phyloP scores from a whole-genome alignment of 495 filamentous ascomycete genomes.

The Daldinia concentrica region DNA sequence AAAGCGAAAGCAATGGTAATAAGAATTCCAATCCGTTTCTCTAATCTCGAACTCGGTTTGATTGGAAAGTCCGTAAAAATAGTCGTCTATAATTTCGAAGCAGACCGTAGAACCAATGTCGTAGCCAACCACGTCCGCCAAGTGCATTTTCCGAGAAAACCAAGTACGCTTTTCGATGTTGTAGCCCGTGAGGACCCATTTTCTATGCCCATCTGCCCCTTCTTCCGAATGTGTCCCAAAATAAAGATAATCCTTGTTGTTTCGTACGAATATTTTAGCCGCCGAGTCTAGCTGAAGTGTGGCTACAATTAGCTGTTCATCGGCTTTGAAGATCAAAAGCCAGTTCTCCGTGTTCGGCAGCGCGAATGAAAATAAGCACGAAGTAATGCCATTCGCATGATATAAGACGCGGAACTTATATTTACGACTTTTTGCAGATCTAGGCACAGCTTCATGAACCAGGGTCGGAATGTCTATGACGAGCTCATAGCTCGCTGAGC shows the following conservation, averaged over 20 bases:
- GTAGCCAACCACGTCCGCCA: conserved; percentile 64
- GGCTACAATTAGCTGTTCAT: conserved; percentile 52
- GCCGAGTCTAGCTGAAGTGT: conserved; percentile 55
- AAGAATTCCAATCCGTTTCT: conserved; percentile 74
- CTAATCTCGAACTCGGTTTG: conserved; percentile 69
- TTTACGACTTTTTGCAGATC: conserved; percentile 47
- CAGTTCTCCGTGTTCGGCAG: conserved; percentile 53
- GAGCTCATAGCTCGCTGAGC: conserved; percentile 60
- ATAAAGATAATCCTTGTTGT: conserved; percentile 70
- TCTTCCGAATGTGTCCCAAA: conserved; percentile 69
- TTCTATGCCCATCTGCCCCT: conserved; percentile 60
- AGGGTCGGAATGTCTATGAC: conserved; percentile 66
- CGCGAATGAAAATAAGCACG: conserved; percentile 60
- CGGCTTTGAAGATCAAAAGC: conserved; percentile 69
- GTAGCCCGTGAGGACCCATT: conserved; percentile 70
- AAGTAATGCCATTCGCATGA: conserved; percentile 68
- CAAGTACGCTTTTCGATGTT: conserved; percentile 52
- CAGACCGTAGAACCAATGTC: conserved; percentile 75
- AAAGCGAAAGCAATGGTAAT: conserved; percentile 74
- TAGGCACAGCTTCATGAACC: conserved; percentile 47
- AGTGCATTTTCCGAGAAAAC: conserved; percentile 53
- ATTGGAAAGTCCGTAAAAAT: conserved; percentile 78
- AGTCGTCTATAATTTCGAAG: conserved; percentile 74
- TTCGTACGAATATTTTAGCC: conserved; percentile 72
- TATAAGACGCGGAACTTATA: conserved; percentile 67